Evolutionary conservation across 2,329 filamentous ascomycete genomes (phyloP), one percentile per base, ranked within the genome.

Genomic region (Dendrostoma leiphaemia): DNA sequence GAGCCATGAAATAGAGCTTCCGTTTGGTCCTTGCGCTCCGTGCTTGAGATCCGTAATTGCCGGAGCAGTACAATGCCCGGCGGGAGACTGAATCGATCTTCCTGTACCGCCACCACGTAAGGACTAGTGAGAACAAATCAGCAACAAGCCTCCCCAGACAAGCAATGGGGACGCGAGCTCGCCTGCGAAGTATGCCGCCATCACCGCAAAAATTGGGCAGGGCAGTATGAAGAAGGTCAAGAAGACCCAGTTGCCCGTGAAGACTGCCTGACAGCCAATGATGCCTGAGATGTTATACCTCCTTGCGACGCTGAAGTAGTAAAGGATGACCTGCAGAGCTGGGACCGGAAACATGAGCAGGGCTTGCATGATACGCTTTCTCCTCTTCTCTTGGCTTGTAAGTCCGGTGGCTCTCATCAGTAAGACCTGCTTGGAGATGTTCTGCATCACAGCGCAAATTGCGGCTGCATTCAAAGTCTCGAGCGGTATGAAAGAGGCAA

Each of bases 281-380:
- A 82, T 64, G 0, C 80, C 74, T 26, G 70, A 74, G 31, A 85
- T 63, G 24, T 71, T 68, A 61, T 80, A 84, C 21, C 82, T 71
- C 52, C 78, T 71, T 2, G 67, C 62, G 4, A 76, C 69, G 13
- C 78, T 66, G 17, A 79, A 76, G 63, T 74, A 79, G 0, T 74
- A 76, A 63, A 79, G 73, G 8, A 69, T 62, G 6, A 78, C 53
- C 67, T 83, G 77, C 32, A 83, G 28, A 13, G 80, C 8, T 0
- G 81, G 80, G 3, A 80, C 54, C 1, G 79, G 73, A 50, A 84
- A 82, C 57, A 85, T 79, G 68, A 83, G 74, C 57, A 79, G 67
- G 4, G 75, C 74, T 60, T 84, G 80, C 6, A 74, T 54, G 8
- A 78, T 53, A 49, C 72, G 74, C 21, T 74, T 71, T 1, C 69